phyloP scores from a whole-genome alignment of 768 basidiomycete genomes.

The Xerocomus spinulosus region DNA sequence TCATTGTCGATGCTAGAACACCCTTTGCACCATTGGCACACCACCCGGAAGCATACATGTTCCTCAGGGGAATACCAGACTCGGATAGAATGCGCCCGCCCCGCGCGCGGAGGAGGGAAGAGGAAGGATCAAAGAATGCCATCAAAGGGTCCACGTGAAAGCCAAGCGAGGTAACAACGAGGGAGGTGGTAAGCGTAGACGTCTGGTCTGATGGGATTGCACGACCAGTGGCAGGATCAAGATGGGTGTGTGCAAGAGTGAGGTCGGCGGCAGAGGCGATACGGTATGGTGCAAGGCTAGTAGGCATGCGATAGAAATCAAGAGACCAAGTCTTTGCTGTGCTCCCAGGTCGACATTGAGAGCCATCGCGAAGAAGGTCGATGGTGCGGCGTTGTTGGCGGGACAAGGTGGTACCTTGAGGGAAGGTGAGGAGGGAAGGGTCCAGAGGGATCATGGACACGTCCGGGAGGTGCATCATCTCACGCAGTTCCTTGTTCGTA shows the following conservation, averaged over 20 bases:
- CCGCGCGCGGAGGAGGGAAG: conserved; percentile 53
- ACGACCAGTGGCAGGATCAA: conserved; percentile 45
- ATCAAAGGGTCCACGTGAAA: conserved; percentile 65
- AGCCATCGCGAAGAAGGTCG: conserved; percentile 63
- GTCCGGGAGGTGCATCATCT: conserved; percentile 64
- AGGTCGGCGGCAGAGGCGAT: conserved; percentile 36
- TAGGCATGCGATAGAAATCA: conserved; percentile 76
- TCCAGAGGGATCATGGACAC: conserved; percentile 64
- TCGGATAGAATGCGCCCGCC: conserved; percentile 46
- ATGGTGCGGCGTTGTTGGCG: conserved; percentile 65
- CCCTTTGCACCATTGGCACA: conserved; percentile 87
- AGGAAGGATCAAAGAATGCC: conserved; percentile 54
- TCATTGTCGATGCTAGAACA: conserved; percentile 90
- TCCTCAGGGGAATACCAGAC: conserved; percentile 39
- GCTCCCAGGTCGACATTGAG: conserved; percentile 43
- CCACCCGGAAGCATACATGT: conserved; percentile 94
- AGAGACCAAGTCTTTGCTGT: conserved; percentile 73
- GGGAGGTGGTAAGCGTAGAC: conserved; percentile 55
- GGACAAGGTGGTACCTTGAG: conserved; percentile 37
- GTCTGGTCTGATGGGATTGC: conserved; percentile 54
- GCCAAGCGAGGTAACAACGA: conserved; percentile 85
- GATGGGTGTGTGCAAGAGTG: conserved; percentile 55
- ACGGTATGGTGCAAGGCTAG: conserved; percentile 34
- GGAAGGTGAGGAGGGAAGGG: conserved; percentile 37
- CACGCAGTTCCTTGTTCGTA: conserved; percentile 89